Evolutionary conservation across 192 early-diverging fungal genomes (phyloP), one percentile per base, ranked within the genome.

Genomic region (Kappamyces sp.): DNA sequence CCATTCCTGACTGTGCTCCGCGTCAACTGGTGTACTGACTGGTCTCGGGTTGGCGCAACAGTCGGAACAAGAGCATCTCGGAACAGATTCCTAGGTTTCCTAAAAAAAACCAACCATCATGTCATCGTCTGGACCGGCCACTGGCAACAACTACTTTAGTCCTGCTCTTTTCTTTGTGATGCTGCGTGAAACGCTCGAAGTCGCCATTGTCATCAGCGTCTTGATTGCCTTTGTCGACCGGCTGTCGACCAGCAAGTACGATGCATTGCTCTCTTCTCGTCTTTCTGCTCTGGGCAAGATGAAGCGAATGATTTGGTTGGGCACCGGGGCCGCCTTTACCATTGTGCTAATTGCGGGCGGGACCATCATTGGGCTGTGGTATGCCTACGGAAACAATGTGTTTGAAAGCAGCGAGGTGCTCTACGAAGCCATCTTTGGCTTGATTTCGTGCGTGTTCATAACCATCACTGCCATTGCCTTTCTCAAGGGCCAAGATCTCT

Each of bases 101-200:
- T n/a, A n/a, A n/a, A n/a, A n/a, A n/a, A n/a, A n/a, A n/a, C n/a
- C n/a, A n/a, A n/a, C n/a, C n/a, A n/a, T n/a, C n/a, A n/a, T n/a
- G n/a, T n/a, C n/a, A n/a, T n/a, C n/a, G n/a, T n/a, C n/a, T n/a
- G n/a, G n/a, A n/a, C n/a, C n/a, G n/a, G n/a, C n/a, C n/a, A 34
- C 37, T 50, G 6, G 22, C 29, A 6, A 50, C 33, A 53, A 78
- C 64, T 61, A 88, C 9, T 90, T 86, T 62, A 72, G 75, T 22
- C 76, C 80, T 0, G 75, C 86, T 35, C 78, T 84, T 31, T 89
- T 91, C 66, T 87, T 89, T 59, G 85, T 90, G 7, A 35, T 88
- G 30, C 79, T 91, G 64, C 70, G 88, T 55, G 90, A 93, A 75
- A 87, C 89, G 32, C 76, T 86, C 7, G 93, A 95, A 73, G 89